Conservation (phyloP, 75 land plant genomes). For the Picea glauca region DNA sequence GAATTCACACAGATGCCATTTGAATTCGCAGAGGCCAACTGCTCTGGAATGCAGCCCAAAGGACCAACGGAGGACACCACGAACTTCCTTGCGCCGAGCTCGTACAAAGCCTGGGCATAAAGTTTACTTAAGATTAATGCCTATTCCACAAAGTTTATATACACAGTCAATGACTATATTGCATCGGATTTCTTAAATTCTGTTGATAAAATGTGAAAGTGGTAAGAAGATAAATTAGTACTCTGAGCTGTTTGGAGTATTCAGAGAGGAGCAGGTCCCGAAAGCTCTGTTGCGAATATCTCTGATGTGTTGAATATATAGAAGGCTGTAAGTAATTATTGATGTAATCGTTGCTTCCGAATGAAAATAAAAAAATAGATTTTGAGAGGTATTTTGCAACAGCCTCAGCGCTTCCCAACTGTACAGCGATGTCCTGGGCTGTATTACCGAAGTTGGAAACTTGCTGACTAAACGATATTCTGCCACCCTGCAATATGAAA, state of each 20-base stretch:
- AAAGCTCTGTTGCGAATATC: conserved; percentile 42
- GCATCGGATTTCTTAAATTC: too few relatives aligned
- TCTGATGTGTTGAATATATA: conserved; percentile 34
- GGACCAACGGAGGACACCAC: not conserved
- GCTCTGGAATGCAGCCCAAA: not conserved
- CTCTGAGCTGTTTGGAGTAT: conserved; percentile 45
- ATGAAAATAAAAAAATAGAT: conserved; percentile 47
- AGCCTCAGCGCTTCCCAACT: conserved; percentile 16
- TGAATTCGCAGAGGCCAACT: too few relatives aligned
- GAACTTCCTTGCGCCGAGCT: not conserved
- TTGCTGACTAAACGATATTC: conserved; percentile 32
- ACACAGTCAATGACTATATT: too few relatives aligned
- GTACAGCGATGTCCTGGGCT: conserved; percentile 22
- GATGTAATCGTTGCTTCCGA: conserved; percentile 85
- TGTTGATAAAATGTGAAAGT: too few relatives aligned
- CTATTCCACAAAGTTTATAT: too few relatives aligned
- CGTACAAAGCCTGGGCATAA: not conserved
- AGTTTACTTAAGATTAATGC: too few relatives aligned
- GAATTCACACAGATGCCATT: too few relatives aligned
- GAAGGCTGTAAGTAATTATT: conserved; percentile 77
- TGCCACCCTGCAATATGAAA: conserved; percentile 20
- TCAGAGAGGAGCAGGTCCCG: conserved; percentile 51
- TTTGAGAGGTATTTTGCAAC: conserved; percentile 32
- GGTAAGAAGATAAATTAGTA: conserved; percentile 4
- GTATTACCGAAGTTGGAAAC: conserved; percentile 55